Conservation (phyloP, 306 rosid species). For the Vicia sativa region DNA sequence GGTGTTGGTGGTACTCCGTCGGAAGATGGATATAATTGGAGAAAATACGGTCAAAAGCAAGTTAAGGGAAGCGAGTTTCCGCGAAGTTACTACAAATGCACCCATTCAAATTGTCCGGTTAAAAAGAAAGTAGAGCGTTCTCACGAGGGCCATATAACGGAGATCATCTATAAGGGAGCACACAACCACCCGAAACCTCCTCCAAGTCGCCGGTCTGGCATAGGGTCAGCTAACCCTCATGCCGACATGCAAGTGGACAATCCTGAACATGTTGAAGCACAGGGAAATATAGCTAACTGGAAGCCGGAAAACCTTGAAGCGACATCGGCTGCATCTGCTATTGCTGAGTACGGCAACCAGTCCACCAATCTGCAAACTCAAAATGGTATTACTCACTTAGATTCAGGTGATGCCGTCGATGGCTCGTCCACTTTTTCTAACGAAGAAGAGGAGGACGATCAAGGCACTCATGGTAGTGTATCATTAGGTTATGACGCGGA, state of each 20-base stretch:
- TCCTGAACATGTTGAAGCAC: slow-evolving; percentile 65
- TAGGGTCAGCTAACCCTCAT: slow-evolving; percentile 59
- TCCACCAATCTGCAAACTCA: slow-evolving; percentile 65
- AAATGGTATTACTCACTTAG: slow-evolving; percentile 61
- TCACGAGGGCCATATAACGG: slow-evolving; percentile 90
- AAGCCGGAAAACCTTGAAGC: slow-evolving; percentile 79
- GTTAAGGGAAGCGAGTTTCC: slow-evolving; percentile 98
- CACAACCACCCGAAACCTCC: slow-evolving; percentile 89
- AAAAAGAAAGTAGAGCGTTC: slow-evolving; percentile 95
- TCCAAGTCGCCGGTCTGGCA: slow-evolving; percentile 69
- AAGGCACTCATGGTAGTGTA: slow-evolving; percentile 87
- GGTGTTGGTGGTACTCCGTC: slow-evolving; percentile 70
- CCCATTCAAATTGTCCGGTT: slow-evolving; percentile 80
- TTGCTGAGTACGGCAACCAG: slow-evolving; percentile 67
- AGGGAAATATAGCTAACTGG: slow-evolving; percentile 59
- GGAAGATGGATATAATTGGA: slow-evolving; percentile 94
- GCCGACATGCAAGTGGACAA: slow-evolving; percentile 68
- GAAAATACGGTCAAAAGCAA: slow-evolving; percentile 96
- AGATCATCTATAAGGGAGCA: slow-evolving; percentile 92
- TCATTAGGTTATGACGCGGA: slow-evolving; percentile 82
- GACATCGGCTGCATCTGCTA: slow-evolving; percentile 67
- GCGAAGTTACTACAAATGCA: slow-evolving; percentile 92
- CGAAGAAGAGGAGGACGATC: slow-evolving; percentile 90
- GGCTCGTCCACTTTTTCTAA: slow-evolving; percentile 88
- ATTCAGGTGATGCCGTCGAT: slow-evolving; percentile 78